phyloP scores from a whole-genome alignment of 345 rosid genomes.

The Salix exigua region DNA sequence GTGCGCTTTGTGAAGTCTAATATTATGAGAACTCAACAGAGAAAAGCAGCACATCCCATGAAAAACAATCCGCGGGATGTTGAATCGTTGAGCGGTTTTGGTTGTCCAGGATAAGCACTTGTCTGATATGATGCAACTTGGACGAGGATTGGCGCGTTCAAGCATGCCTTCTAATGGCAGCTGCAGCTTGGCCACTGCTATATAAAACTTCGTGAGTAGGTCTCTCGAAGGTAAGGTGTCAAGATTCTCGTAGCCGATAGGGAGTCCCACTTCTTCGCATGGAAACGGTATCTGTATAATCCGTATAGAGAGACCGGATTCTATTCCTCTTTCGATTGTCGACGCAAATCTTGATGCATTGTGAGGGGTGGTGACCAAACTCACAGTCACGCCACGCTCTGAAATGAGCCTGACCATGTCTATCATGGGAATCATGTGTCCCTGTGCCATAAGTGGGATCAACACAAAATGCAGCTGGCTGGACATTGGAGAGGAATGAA shows the following conservation, averaged over 20 bases:
- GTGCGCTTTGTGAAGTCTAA: constrained; percentile 39
- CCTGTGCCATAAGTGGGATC: constrained; percentile 77
- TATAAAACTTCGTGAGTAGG: constrained; percentile 48
- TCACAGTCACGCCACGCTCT: constrained; percentile 45
- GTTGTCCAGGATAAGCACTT: constrained; percentile 65
- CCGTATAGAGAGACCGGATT: constrained; percentile 33
- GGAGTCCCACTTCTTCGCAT: constrained; percentile 60
- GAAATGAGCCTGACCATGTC: constrained; percentile 66
- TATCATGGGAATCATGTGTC: constrained; percentile 74
- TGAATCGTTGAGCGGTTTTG: constrained; percentile 41
- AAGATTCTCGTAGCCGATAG: constrained; percentile 65
- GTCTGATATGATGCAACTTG: constrained; percentile 78
- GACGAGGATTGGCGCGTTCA: constrained; percentile 30
- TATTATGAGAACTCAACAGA: constrained; percentile 48
- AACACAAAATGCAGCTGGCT: constrained; percentile 55
- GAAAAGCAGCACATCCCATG: constrained; percentile 77
- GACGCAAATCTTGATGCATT: constrained; percentile 54
- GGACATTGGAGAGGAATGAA: constrained; percentile 7
- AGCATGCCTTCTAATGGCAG: constrained; percentile 53
- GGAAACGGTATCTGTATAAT: constrained; percentile 50
- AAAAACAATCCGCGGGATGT: constrained; percentile 70
- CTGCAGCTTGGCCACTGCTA: constrained; percentile 45
- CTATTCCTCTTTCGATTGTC: constrained; percentile 30
- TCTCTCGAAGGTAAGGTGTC: constrained; percentile 58
- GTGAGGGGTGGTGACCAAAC: constrained; percentile 62